A percentile compares a stretch with the other conserved stretches of the same genome.
Evolutionary conservation across 176 grass and related monocot genomes (phyloP).

Genomic region (Zoysia japonica): DNA sequence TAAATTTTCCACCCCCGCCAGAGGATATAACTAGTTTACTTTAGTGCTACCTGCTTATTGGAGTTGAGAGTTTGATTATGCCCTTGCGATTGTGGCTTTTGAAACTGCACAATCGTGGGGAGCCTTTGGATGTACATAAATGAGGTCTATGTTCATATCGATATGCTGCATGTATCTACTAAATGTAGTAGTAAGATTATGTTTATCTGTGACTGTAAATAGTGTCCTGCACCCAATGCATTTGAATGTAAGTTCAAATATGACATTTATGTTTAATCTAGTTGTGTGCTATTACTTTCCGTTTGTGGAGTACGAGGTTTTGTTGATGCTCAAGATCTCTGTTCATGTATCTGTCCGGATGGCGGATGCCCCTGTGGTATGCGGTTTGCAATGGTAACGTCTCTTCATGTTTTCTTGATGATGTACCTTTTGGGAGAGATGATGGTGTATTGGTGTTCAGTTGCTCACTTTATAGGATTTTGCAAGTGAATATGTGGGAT

Average conservation of each 20-base stretch:
- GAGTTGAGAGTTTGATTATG: not conserved
- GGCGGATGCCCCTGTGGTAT: not conserved
- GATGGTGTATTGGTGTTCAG: too few species aligned
- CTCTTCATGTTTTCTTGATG: not conserved
- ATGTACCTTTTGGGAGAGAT: not conserved
- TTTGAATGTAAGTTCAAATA: conserved; percentile 42
- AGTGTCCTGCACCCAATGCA: not conserved
- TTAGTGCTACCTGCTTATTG: conserved; percentile 26
- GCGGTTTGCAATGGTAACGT: not conserved
- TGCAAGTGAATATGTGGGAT: too few species aligned
- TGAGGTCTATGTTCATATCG: conserved; percentile 51
- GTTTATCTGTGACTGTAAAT: conserved; percentile 48
- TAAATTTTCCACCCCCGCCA: conserved; percentile 32
- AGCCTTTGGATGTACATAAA: conserved; percentile 65
- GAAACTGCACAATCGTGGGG: conserved; percentile 55
- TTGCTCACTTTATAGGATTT: too few species aligned
- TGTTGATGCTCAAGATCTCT: not conserved
- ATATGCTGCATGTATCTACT: conserved; percentile 47
- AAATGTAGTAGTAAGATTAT: conserved; percentile 43
- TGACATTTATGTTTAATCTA: conserved; percentile 25
- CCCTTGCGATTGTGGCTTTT: conserved; percentile 52
- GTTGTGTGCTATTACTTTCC: not conserved
- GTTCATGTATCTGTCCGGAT: not conserved
- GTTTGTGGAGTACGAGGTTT: not conserved
- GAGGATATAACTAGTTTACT: conserved; percentile 46